phyloP scores from a whole-genome alignment of 495 filamentous ascomycete genomes.

The Xylaria venustula region DNA sequence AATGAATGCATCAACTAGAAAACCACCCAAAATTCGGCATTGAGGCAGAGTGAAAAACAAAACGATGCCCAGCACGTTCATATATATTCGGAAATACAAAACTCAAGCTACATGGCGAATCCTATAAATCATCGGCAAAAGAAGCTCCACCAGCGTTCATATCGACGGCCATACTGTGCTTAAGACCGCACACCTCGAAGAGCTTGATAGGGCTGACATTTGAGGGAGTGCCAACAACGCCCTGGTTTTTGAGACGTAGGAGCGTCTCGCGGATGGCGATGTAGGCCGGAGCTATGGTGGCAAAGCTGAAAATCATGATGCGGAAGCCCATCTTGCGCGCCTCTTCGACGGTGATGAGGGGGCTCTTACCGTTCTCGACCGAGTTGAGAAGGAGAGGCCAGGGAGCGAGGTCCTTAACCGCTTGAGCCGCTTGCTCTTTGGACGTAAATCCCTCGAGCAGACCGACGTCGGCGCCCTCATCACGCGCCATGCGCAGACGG shows the following conservation, averaged over 20 bases:
- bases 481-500: constrained; percentile 45
- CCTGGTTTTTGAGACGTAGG: constrained; percentile 46
- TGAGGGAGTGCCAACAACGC: constrained; percentile 47
- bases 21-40: background rate
- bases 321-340: constrained; percentile 62
- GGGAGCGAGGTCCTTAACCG: constrained; percentile 53
- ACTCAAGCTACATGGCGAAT: background rate
- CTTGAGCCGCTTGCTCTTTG: constrained; percentile 52
- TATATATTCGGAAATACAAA: background rate
- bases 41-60: no score
- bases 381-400: constrained; percentile 64
- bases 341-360: constrained; percentile 55
- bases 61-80: background rate
- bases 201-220: constrained; percentile 37
- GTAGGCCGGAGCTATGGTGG: constrained; percentile 51
- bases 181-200: constrained; percentile 54
- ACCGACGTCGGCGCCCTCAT: constrained; percentile 61
- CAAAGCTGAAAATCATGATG: constrained; percentile 63
- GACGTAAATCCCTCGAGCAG: constrained; percentile 63
- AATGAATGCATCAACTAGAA: background rate
- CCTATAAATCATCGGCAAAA: constrained; percentile 17
- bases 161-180: constrained; percentile 58
- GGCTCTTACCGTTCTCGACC: constrained; percentile 60
- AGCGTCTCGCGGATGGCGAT: constrained; percentile 49
- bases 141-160: constrained; percentile 50